Evolutionary conservation across 768 basidiomycete species (phyloP).

Genomic region (Holtermanniella nyarrowii): DNA sequence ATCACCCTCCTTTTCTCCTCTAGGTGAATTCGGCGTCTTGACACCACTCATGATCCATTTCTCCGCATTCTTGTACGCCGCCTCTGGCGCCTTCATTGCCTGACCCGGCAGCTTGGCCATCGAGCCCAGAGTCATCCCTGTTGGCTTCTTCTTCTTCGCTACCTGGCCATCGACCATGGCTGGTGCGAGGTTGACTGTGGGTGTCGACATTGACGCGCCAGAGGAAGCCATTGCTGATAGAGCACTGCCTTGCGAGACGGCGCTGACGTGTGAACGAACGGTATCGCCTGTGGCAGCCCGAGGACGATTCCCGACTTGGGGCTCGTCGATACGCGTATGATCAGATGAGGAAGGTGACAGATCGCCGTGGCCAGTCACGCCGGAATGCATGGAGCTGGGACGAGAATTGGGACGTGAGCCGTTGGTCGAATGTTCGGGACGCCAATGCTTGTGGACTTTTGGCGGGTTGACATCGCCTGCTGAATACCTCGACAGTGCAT

Average conservation of each 20-base stretch:
- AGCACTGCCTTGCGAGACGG: not conserved
- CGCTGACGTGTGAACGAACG: too few species aligned
- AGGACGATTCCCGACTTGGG: not conserved
- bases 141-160: constrained; percentile 9
- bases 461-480: constrained; percentile 3
- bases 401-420: constrained; percentile 6
- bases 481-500: constrained; percentile 46
- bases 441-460: not conserved
- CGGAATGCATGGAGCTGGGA: constrained; percentile 15
- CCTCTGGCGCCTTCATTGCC: constrained; percentile 15
- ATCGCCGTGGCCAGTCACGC: constrained; percentile 8
- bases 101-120: constrained; percentile 17
- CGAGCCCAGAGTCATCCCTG: constrained; percentile 12
- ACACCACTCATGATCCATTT: constrained; percentile 31
- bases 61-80: constrained; percentile 27
- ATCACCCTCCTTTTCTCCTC: constrained; percentile 25
- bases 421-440: not conserved
- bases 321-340: not conserved
- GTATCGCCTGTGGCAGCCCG: constrained; percentile 1
- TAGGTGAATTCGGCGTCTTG: constrained; percentile 33
- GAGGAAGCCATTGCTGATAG: not conserved
- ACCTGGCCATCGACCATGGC: not conserved
- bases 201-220: not conserved
- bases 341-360: not conserved
- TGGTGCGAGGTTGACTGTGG: not conserved